phyloP scores from a whole-genome alignment of 1,139 yeast genomes.

The Saccharomyces pastorianus region DNA sequence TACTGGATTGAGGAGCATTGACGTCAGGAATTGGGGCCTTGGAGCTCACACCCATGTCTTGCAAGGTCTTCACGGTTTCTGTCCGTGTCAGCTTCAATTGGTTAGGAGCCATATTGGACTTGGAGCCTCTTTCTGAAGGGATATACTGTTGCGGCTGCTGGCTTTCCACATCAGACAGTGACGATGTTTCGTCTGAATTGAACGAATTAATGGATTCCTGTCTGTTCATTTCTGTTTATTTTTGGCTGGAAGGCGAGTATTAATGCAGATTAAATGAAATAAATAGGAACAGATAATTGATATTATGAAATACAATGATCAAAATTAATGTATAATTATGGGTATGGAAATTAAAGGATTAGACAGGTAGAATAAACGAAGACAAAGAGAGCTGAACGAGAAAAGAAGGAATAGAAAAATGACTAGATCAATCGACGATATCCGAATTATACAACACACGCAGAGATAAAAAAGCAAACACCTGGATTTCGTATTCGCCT shows the following conservation, averaged over 20 bases:
- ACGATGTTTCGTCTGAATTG: slow-evolving; percentile 18
- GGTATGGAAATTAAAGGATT: not conserved
- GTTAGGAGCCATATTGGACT: slow-evolving; percentile 8
- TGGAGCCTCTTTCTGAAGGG: slow-evolving; percentile 8
- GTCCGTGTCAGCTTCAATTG: slow-evolving; percentile 41
- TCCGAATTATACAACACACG: not conserved
- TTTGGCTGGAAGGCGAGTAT: not conserved
- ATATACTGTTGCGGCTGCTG: slow-evolving; percentile 22
- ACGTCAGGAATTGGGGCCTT: slow-evolving; percentile 47
- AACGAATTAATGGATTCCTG: slow-evolving; percentile 20
- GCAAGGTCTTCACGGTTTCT: slow-evolving; percentile 63
- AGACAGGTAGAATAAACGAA: not conserved
- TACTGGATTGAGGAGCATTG: slow-evolving; percentile 50
- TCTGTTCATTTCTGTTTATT: slow-evolving; percentile 9
- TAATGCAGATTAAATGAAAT: not conserved
- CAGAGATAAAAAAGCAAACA: not conserved
- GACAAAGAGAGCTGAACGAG: not conserved
- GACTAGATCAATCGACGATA: not conserved
- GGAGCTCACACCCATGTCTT: slow-evolving; percentile 50
- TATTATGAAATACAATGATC: not conserved
- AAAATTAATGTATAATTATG: not conserved
- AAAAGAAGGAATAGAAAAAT: not conserved
- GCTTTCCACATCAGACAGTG: slow-evolving; percentile 9
- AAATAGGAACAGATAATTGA: not conserved
- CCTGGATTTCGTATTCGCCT: not conserved